A percentile compares a stretch with the other conserved stretches of the same genome.
These are phyloP conservation scores for Carex parvula DNA, from an alignment of 176 grass and related monocot genomes.

Conservation along the genomic window DNA sequence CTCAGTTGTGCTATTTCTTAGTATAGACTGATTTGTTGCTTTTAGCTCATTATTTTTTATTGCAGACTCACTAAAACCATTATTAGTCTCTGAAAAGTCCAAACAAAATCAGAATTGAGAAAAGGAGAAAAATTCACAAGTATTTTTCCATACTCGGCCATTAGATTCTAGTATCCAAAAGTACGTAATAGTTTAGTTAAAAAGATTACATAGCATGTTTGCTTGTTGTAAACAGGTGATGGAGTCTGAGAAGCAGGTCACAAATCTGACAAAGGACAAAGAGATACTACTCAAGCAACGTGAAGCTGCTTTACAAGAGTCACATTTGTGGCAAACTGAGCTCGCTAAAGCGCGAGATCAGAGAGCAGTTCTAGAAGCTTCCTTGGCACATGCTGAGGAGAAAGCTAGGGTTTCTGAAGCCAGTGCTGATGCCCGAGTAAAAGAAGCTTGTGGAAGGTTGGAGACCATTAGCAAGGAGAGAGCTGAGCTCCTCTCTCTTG, in stretches of 20 bases:
- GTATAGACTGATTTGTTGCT: not conserved
- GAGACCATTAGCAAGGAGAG: constrained; percentile 57
- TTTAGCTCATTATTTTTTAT: not conserved
- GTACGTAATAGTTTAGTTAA: not conserved
- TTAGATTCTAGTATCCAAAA: not conserved
- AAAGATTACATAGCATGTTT: not conserved
- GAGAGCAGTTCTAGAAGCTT: constrained; percentile 81
- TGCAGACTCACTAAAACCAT: not conserved
- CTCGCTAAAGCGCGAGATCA: constrained; percentile 94
- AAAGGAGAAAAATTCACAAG: not conserved
- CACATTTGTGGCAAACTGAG: constrained; percentile 87
- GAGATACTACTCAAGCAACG: constrained; percentile 80
- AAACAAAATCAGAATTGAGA: not conserved
- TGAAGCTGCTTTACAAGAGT: constrained; percentile 69
- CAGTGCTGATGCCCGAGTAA: constrained; percentile 54
- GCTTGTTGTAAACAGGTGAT: constrained; percentile 37
- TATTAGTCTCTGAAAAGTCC: not conserved
- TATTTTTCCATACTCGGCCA: not conserved
- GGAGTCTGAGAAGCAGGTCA: constrained; percentile 78
- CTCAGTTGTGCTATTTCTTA: not conserved
- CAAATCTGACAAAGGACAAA: constrained; percentile 60
- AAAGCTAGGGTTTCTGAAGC: constrained; percentile 64
- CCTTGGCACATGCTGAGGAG: constrained; percentile 74
- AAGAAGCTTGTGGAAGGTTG: constrained; percentile 56
- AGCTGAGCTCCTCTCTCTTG: constrained; percentile 69